Conservation (phyloP, 2,329 filamentous ascomycete species). For the Simplicillium aogashimaense region DNA sequence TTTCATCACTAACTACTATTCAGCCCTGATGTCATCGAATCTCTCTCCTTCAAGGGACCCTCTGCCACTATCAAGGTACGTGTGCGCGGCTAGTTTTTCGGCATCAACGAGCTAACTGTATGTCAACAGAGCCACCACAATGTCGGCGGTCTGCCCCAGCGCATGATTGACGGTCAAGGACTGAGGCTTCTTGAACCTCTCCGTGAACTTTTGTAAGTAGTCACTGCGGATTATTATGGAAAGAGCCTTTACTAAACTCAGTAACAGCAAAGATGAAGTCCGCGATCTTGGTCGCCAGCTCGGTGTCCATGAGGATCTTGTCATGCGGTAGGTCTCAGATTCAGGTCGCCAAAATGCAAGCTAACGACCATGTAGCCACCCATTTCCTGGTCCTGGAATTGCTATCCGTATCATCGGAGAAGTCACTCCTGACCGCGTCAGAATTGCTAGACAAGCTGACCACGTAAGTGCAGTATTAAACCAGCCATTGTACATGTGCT, state of each 20-base stretch:
- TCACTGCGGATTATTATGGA: too few species aligned
- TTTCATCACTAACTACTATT: too few species aligned
- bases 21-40: constrained; percentile 31
- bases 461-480: constrained; percentile 14
- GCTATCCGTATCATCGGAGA: constrained; percentile 77
- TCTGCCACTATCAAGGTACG: constrained; percentile 37
- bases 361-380: constrained; percentile 9
- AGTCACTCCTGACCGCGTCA: constrained; percentile 68
- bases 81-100: neutral
- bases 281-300: constrained; percentile 19
- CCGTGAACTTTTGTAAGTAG: constrained; percentile 46
- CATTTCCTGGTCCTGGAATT: constrained; percentile 35
- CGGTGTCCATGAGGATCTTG: constrained; percentile 20
- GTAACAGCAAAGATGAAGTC: constrained; percentile 62
- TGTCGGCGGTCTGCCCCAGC: constrained; percentile 56
- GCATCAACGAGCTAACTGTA: constrained; percentile 4
- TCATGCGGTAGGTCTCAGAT: constrained; percentile 8
- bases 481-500: too few species aligned
- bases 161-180: constrained; percentile 34
- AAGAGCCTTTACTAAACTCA: too few species aligned
- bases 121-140: constrained; percentile 43
- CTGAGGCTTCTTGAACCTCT: constrained; percentile 72
- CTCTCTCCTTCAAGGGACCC: constrained; percentile 35
- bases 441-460: constrained; percentile 70
- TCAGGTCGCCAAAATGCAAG: neutral